Evolutionary conservation across 2,329 filamentous ascomycete genomes (phyloP), one percentile per base, ranked within the genome.

Genomic region (Phaeosphaeria sp.): DNA sequence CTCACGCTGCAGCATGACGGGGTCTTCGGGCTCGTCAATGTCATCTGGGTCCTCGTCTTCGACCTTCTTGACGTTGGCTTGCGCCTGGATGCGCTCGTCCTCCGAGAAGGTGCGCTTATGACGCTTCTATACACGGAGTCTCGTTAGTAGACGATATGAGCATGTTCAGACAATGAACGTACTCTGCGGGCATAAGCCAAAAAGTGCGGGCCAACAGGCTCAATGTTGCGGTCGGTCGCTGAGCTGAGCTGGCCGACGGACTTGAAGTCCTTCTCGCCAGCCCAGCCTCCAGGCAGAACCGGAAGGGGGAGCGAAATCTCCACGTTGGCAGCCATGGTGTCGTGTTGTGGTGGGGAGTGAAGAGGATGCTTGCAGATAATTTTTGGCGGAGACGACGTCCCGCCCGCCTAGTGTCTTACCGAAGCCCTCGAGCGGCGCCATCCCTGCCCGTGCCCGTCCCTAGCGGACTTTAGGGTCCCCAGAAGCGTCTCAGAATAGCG

Each of bases 81-180:
- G 91, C 49, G 95, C 95, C 83, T 97, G 92, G 76, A 99, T 96
- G 67, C 93, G 91, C 79, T 99, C 95, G 81, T 99, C 95, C 82
- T 99, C 94, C 73, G 92, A 96, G 82, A 99, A 99, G 51, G 95
- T 99, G 75, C 95, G 93, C 84, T 96, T 92, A 82, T 98, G 93
- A 65, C 93, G 90, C 81, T 86, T 87, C 82, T 87, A 63, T 54
- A 72, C 11, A 15, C 7, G 21, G 10, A 46, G 15, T 23, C 5
- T 17, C 17, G 59, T 74, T 60, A 72, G 68, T 53, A 46, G 15
- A 54, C 41, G 13, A 15, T 27, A 13, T n/a, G 21, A 17, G 5
- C 23, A 33, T n/a, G 27, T 33, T 20, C 18, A 15, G n/a, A 11
- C 11, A 42, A 42, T 56, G 52, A 51, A 79, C 80, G 53, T 82